Conservation (phyloP, 2,329 filamentous ascomycete genomes). For the Aspergillus intermedius region DNA sequence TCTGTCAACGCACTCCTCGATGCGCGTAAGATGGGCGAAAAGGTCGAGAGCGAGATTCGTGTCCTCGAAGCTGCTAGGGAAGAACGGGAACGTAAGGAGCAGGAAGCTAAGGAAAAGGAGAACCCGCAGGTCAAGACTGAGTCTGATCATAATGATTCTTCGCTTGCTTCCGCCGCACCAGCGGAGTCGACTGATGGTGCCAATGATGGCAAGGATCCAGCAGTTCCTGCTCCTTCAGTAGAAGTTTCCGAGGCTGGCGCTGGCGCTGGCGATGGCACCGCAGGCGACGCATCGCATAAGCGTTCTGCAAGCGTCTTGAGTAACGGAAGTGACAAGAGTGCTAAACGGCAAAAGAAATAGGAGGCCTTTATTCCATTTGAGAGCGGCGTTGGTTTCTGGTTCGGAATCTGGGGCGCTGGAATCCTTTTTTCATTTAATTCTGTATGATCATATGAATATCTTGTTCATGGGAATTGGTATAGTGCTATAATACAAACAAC, state of each 20-base stretch:
- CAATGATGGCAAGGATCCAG: conserved; percentile 4
- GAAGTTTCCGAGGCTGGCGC: conserved; percentile 2
- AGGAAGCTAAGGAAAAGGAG: conserved; percentile 21
- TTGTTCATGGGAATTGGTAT: neutral
- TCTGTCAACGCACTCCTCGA: conserved; percentile 44
- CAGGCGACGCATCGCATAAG: conserved; percentile 49
- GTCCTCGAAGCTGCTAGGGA: conserved; percentile 39
- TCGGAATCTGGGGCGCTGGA: too few relatives aligned
- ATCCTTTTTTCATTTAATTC: conserved; percentile 17
- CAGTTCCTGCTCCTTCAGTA: conserved; percentile 9
- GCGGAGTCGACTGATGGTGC: neutral
- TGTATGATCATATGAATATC: conserved; percentile 27
- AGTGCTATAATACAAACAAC: neutral
- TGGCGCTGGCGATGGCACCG: neutral
- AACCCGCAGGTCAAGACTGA: conserved; percentile 31
- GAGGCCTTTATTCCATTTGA: neutral
- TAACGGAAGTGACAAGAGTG: conserved; percentile 55
- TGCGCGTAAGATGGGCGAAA: conserved; percentile 42
- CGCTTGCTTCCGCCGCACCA: conserved; percentile 3
- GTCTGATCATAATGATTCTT: conserved; percentile 22
- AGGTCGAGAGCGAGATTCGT: conserved; percentile 43
- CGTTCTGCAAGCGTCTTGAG: conserved; percentile 79
- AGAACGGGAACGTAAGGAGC: conserved; percentile 32
- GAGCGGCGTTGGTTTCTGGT: conserved; percentile 2
- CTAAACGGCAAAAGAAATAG: conserved; percentile 45